A percentile compares a stretch with the other conserved stretches of the same genome.
phyloP scores from a whole-genome alignment of 495 filamentous ascomycete genomes.

The Bryoglossum gracile region DNA sequence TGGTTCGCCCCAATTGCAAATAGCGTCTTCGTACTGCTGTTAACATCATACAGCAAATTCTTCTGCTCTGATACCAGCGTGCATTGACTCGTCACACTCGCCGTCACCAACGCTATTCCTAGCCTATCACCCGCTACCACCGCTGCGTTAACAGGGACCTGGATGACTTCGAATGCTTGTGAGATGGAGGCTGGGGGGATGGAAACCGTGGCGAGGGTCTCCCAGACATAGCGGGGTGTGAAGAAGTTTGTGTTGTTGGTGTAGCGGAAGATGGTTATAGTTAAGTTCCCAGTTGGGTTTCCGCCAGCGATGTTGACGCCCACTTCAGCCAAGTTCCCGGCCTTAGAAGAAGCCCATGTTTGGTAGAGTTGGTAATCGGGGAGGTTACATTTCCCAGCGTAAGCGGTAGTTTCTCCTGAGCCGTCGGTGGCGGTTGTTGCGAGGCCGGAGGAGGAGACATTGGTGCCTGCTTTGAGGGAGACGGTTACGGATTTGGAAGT shows the following conservation, averaged over 20 bases:
- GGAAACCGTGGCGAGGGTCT: conserved; percentile 7
- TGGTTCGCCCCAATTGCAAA: conserved; percentile 13
- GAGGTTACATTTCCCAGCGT: conserved; percentile 5
- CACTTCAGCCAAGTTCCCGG: conserved; percentile 6
- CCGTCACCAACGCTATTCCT: conserved; percentile 8
- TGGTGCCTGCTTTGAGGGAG: neutral
- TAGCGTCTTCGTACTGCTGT: conserved; percentile 4
- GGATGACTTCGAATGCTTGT: conserved; percentile 7
- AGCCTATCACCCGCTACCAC: conserved; percentile 8
- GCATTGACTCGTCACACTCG: conserved; percentile 10
- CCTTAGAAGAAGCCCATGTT: conserved; percentile 11
- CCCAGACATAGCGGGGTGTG: conserved; percentile 16
- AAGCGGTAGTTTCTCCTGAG: conserved; percentile 1
- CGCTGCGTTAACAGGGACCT: neutral
- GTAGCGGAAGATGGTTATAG: conserved; percentile 18
- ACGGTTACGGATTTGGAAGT: conserved; percentile 4
- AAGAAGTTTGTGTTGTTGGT: conserved; percentile 15
- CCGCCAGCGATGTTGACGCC: conserved; percentile 12
- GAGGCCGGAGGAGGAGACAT: neutral
- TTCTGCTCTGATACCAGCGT: neutral
- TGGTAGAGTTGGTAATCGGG: conserved; percentile 19
- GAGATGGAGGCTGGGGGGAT: neutral
- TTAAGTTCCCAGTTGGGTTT: conserved; percentile 4
- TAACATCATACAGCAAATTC: neutral
- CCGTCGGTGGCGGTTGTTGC: conserved; percentile 7